Evolutionary conservation across 139 green algal genomes (phyloP), one percentile per base, ranked within the genome.

Genomic region (Chlamydomonas incerta): DNA sequence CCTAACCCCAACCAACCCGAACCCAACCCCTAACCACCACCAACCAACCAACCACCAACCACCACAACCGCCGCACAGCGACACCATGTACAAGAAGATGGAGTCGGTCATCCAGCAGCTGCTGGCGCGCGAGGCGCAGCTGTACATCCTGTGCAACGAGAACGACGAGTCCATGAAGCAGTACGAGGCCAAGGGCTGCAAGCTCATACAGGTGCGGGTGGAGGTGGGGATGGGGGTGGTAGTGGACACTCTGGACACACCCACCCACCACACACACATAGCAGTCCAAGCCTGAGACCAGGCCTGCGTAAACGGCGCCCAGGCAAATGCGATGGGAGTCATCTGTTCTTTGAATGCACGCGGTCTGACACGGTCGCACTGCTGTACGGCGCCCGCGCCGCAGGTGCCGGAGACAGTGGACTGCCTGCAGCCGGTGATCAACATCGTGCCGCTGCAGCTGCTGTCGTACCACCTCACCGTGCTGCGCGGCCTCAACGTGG

Each of bases 361-460:
- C n/a, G n/a, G n/a, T n/a, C n/a, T n/a, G n/a, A n/a, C n/a, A n/a
- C n/a, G n/a, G n/a, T n/a, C n/a, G n/a, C n/a, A n/a, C n/a, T n/a
- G n/a, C n/a, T n/a, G n/a, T n/a, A n/a, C n/a, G n/a, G n/a, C n/a
- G n/a, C n/a, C n/a, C n/a, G n/a, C n/a, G n/a, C 24, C 84, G 23
- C 87, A 95, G 88, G 92, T 97, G 31, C 96, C 95, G 2, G 75
- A 92, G 46, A 94, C 92, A 0, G 93, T 94, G 31, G 96, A 99
- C 66, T 95, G 90, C 63, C 88, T 99, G 72, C 97, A 99, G 92
- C 90, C 95, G 10, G 88, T 99, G 58, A 85, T 99, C 73, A 99
- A 99, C 92, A 98, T 99, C 77, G 91, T 99, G 20, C 96, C 97
- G 20, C 90, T 99, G 84, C 97, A 99, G 92, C 94, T 99, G 66